These are phyloP conservation scores for Naganishia kalamii DNA, from an alignment of 768 basidiomycete species.

Conservation along the genomic window DNA sequence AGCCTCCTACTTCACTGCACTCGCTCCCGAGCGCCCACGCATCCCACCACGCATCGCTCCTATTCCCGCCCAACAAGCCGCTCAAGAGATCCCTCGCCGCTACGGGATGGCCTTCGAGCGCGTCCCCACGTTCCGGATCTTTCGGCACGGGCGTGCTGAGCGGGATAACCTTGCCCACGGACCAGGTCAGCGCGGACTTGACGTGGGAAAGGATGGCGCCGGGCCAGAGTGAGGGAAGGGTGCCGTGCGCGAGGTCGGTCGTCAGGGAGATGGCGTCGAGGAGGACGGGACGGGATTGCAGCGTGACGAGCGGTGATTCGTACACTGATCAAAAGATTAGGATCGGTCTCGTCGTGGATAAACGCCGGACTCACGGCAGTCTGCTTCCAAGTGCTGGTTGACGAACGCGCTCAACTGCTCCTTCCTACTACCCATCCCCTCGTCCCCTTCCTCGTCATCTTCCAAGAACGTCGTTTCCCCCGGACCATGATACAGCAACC, in stretches of 20 bases:
- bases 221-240: slow-evolving; percentile 19
- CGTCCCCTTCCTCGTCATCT: not conserved
- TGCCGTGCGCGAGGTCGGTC: not conserved
- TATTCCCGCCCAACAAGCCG: not conserved
- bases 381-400: slow-evolving; percentile 15
- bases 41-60: slow-evolving; percentile 18
- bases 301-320: slow-evolving; percentile 22
- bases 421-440: not conserved
- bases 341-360: not conserved
- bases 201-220: slow-evolving; percentile 9
- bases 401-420: slow-evolving; percentile 8
- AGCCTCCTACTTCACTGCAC: slow-evolving; percentile 21
- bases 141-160: not conserved
- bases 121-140: not conserved
- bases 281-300: slow-evolving; percentile 13
- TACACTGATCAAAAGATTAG: slow-evolving; percentile 11
- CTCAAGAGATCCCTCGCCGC: not conserved
- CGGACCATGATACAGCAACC: slow-evolving; percentile 16
- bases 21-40: slow-evolving; percentile 18
- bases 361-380: slow-evolving; percentile 21
- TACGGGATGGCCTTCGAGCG: not conserved
- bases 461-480: not conserved
- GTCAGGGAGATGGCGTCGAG: slow-evolving; percentile 13
- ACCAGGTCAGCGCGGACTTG: not conserved
- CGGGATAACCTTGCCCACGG: not conserved